phyloP scores from a whole-genome alignment of 2,329 filamentous ascomycete species.

The Colletotrichum euphorbiae region DNA sequence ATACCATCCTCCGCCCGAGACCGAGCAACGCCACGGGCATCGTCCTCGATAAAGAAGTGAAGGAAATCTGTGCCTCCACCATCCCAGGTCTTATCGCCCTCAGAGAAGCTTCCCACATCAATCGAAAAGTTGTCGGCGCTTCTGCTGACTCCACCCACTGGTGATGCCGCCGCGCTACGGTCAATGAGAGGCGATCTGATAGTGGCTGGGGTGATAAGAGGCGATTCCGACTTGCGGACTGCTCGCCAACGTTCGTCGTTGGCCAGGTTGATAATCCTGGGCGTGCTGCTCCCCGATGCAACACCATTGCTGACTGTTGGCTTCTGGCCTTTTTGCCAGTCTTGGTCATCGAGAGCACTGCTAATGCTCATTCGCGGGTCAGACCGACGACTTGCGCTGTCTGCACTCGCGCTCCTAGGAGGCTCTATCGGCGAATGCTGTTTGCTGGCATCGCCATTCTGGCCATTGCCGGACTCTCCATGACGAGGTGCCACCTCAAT shows the following conservation, averaged over 20 bases:
- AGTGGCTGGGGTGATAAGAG: constrained; percentile 2
- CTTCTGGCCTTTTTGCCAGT: background rate
- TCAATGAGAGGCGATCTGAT: constrained; percentile 7
- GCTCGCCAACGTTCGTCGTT: constrained; percentile 35
- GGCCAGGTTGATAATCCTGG: constrained; percentile 18
- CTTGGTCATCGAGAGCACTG: constrained; percentile 20
- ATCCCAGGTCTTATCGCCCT: constrained; percentile 29
- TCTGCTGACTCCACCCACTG: constrained; percentile 8
- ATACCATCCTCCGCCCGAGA: constrained; percentile 21
- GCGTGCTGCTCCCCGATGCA: constrained; percentile 21
- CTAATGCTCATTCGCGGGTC: constrained; percentile 37
- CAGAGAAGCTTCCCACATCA: constrained; percentile 28
- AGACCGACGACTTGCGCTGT: constrained; percentile 17
- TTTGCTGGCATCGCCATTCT: background rate
- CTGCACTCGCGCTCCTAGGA: constrained; percentile 10
- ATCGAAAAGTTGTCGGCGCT: constrained; percentile 6
- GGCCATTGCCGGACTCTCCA: background rate
- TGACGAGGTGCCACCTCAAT: background rate
- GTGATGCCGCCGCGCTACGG: constrained; percentile 27
- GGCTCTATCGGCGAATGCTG: constrained; percentile 15
- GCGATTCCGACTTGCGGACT: constrained; percentile 34
- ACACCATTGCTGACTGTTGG: constrained; percentile 9
- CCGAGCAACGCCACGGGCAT: constrained; percentile 16
- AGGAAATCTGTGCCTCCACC: constrained; percentile 4
- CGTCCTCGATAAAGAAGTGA: constrained; percentile 27